A percentile compares a stretch with the other conserved stretches of the same genome.
Evolutionary conservation across 1,139 yeast species (phyloP).

Genomic region (Meyerozyma elateridarum): DNA sequence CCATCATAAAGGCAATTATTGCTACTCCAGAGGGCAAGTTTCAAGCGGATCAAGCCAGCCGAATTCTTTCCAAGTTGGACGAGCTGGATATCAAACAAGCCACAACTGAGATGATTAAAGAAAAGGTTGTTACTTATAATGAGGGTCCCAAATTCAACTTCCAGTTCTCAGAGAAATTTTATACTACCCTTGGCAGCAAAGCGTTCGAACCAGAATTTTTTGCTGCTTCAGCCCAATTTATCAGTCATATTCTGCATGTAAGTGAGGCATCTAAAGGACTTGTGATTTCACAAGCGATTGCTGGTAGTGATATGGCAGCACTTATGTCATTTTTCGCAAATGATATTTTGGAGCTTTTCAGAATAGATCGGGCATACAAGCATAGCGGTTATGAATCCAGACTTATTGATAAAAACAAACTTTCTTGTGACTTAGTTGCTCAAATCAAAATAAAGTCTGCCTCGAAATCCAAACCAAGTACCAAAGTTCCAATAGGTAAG

Average conservation of each 20-base stretch:
- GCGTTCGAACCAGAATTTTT: slow-evolving; percentile 37
- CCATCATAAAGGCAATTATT: slow-evolving; percentile 53
- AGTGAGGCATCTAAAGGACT: slow-evolving; percentile 45
- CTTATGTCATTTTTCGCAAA: slow-evolving; percentile 44
- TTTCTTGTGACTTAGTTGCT: slow-evolving; percentile 60
- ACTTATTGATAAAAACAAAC: slow-evolving; percentile 52
- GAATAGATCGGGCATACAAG: slow-evolving; percentile 50
- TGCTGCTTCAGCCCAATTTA: slow-evolving; percentile 41
- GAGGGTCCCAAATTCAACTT: slow-evolving; percentile 45
- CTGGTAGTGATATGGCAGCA: slow-evolving; percentile 54
- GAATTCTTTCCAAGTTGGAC: slow-evolving; percentile 38
- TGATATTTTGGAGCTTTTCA: slow-evolving; percentile 34
- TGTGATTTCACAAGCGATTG: slow-evolving; percentile 53
- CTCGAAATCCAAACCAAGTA: slow-evolving; percentile 5
- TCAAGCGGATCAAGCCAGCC: slow-evolving; percentile 38
- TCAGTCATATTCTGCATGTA: slow-evolving; percentile 32
- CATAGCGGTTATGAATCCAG: slow-evolving; percentile 60
- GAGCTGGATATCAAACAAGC: slow-evolving; percentile 47
- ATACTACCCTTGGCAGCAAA: slow-evolving; percentile 35
- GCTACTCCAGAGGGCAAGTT: slow-evolving; percentile 50
- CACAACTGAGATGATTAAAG: slow-evolving; percentile 46
- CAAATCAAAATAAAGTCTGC: slow-evolving; percentile 8
- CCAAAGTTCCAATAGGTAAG: slow-evolving; percentile 47
- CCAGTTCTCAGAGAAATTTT: slow-evolving; percentile 53
- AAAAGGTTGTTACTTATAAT: slow-evolving; percentile 48